Conservation (phyloP, 352 stramenopile species). For the Phytophthora foliorum region DNA sequence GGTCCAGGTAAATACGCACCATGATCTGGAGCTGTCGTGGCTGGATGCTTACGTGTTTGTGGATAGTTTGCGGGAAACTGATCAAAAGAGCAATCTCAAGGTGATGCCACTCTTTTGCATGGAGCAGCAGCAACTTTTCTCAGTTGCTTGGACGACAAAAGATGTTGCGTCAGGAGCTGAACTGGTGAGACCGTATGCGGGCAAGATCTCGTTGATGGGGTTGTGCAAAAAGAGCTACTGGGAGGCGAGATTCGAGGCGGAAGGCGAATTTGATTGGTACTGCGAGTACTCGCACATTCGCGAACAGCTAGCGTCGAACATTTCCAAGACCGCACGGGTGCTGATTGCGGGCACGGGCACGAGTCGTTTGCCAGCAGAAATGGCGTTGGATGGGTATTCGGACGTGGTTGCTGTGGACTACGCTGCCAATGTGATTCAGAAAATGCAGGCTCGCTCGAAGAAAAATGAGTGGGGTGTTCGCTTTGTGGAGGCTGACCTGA, state of each 20-base stretch:
- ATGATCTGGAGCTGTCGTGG: neutral
- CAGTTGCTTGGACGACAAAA: conserved; percentile 53
- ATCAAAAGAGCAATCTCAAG: conserved; percentile 49
- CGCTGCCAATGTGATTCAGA: conserved; percentile 61
- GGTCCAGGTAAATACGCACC: conserved; percentile 37
- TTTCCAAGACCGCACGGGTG: conserved; percentile 39
- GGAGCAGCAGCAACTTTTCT: conserved; percentile 55
- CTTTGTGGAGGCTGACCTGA: conserved; percentile 59
- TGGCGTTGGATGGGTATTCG: conserved; percentile 52
- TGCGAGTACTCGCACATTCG: conserved; percentile 60
- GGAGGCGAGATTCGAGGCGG: conserved; percentile 57
- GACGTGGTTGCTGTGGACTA: conserved; percentile 66
- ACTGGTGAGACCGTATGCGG: conserved; percentile 52
- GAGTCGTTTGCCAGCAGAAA: conserved; percentile 60
- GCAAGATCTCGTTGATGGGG: conserved; percentile 68
- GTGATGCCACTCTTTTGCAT: conserved; percentile 63
- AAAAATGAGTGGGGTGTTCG: conserved; percentile 44
- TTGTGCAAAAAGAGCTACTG: conserved; percentile 72
- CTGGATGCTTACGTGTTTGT: conserved; percentile 6
- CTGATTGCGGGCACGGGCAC: conserved; percentile 60
- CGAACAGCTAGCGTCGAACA: conserved; percentile 43
- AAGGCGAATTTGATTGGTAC: conserved; percentile 72
- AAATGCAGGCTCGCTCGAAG: conserved; percentile 49
- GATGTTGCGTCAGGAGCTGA: conserved; percentile 39
- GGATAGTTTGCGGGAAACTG: conserved; percentile 49